Evolutionary conservation across 1,284 basidiomycete species (phyloP), one percentile per base, ranked within the genome.

Genomic region (Apiotrichum porosum): DNA sequence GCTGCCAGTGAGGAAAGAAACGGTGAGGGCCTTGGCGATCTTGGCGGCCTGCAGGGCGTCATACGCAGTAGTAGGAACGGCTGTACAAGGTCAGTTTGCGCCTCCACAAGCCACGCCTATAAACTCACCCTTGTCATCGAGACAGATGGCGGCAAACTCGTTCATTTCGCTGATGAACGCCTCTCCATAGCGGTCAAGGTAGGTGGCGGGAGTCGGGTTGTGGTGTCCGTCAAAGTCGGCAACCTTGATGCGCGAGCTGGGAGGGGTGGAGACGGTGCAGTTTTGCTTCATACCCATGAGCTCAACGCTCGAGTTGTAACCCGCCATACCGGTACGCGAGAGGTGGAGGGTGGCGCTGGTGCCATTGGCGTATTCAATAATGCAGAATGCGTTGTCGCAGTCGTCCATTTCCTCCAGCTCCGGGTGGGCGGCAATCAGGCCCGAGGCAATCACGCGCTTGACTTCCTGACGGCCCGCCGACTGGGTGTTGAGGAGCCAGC

Each of bases 21-120:
- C 32, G 3, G 58, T 56, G 4, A 61, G 46, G 3, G 56, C 62
- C 4, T 46, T 24, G 31, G 62, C 62, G 37, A 65, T 65, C 33
- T 55, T 46, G 14, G 52, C 50, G 2, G 60, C 61, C 44, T 59
- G 54, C 21, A 61, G 37, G 0, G 57, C 62, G 37, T 65, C 62
- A 10, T 43, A 32, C 12, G 53, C 44, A 6, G 50, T 35, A 15
- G 46, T 44, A 15, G 54, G 56, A 12, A 56, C 39, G 30, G 56
- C 51, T 33, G 34, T 46, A n/a, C n/a, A n/a, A n/a, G n/a, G n/a
- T n/a, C n/a, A n/a, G n/a, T n/a, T n/a, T n/a, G n/a, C n/a, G n/a
- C n/a, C n/a, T n/a, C n/a, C n/a, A n/a, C n/a, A n/a, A n/a, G n/a
- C n/a, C n/a, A n/a, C n/a, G n/a, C n/a, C n/a, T n/a, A n/a, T n/a